A percentile compares a stretch with the other conserved stretches of the same genome.
Evolutionary conservation across 1,284 basidiomycete species (phyloP).

Genomic region (Puccinia hordei): DNA sequence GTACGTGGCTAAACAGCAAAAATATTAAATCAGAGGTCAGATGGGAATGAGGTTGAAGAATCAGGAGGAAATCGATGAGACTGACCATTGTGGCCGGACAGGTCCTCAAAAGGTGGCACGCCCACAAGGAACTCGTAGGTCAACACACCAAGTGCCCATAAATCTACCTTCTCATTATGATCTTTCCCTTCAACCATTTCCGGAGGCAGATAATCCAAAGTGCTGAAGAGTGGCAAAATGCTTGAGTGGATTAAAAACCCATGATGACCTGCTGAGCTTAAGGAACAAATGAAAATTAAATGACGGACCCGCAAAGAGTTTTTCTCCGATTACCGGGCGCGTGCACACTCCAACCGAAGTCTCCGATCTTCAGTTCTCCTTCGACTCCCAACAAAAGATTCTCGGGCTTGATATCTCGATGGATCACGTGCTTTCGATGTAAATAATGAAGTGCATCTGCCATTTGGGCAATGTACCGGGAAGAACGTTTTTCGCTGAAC

Average conservation of each 20-base stretch:
- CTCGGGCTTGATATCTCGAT: slow-evolving; percentile 98
- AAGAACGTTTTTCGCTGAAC: slow-evolving; percentile 83
- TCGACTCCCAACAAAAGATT: slow-evolving; percentile 92
- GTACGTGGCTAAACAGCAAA: slow-evolving; percentile 71
- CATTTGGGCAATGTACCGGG: slow-evolving; percentile 96
- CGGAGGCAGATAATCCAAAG: slow-evolving; percentile 93
- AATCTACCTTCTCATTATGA: slow-evolving; percentile 85
- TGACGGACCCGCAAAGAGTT: slow-evolving; percentile 48
- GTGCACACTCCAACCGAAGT: slow-evolving; percentile 99
- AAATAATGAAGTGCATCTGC: slow-evolving; percentile 91
- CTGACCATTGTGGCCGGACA: slow-evolving; percentile 72
- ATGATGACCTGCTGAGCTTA: background rate
- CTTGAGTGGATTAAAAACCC: slow-evolving; percentile 60
- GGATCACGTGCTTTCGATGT: slow-evolving; percentile 95
- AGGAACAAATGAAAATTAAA: background rate
- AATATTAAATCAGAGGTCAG: background rate
- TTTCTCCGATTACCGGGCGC: slow-evolving; percentile 77
- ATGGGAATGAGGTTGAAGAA: slow-evolving; percentile 11
- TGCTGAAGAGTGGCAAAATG: slow-evolving; percentile 82
- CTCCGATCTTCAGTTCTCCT: slow-evolving; percentile 96
- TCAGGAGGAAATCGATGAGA: background rate
- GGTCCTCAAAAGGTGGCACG: slow-evolving; percentile 89
- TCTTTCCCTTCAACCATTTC: slow-evolving; percentile 94
- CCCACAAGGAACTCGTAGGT: slow-evolving; percentile 94
- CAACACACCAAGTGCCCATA: slow-evolving; percentile 95